These are phyloP conservation scores for Neonectria hederae DNA, from an alignment of 2,329 filamentous ascomycete genomes.

Conservation along the genomic window DNA sequence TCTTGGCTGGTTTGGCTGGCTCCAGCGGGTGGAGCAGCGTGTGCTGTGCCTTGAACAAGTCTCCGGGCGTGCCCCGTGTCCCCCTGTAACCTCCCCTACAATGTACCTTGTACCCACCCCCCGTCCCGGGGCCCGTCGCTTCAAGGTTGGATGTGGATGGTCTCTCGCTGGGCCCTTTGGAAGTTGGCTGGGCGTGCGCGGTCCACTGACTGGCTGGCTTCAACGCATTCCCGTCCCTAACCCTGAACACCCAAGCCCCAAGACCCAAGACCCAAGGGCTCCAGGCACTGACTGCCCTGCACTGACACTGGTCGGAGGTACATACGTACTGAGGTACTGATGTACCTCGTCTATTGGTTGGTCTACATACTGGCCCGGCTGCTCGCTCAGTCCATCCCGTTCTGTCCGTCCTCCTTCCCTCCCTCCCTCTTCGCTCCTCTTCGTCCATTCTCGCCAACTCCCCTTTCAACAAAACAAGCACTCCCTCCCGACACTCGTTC, in stretches of 20 bases:
- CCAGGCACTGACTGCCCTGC: not conserved
- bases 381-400: conserved; percentile 29
- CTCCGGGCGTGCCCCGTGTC: conserved; percentile 16
- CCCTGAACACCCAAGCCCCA: conserved; percentile 9
- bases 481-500: conserved; percentile 49
- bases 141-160: conserved; percentile 10
- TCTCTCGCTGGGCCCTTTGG: conserved; percentile 3
- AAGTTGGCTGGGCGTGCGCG: conserved; percentile 1
- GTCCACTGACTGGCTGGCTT: conserved; percentile 17
- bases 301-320: not conserved
- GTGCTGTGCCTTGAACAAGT: conserved; percentile 19
- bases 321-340: conserved; percentile 1
- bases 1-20: conserved; percentile 20
- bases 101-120: conserved; percentile 20
- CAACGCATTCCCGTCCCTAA: conserved; percentile 23
- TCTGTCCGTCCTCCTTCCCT: conserved; percentile 38
- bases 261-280: conserved; percentile 17
- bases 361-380: not conserved
- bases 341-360: not conserved
- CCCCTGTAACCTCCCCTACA: conserved; percentile 16
- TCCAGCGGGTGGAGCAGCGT: conserved; percentile 17
- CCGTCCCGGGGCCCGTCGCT: conserved; percentile 5
- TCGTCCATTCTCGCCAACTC: conserved; percentile 42
- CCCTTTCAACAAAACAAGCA: conserved; percentile 54
- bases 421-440: conserved; percentile 33